Base-by-base conservation (phyloP, 768 basidiomycete genomes). In the Podaxis mareebaensis region DNA sequence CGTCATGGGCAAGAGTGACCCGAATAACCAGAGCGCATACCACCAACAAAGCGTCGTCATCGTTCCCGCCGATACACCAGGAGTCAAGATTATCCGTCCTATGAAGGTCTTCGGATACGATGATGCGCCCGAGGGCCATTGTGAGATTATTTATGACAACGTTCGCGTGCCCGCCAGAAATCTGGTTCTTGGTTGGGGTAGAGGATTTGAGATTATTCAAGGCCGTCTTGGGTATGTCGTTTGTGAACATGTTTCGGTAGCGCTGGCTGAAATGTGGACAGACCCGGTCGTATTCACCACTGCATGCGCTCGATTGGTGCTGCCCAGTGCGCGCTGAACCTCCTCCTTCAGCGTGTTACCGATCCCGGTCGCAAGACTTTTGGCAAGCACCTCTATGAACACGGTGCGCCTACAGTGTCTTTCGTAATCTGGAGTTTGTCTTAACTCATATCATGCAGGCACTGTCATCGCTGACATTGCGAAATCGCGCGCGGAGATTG, bases 191-290 rank as follows among this genome's bases (percentile, higher is more conserved):
- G 96, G 96, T 4, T 96, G 96, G 92, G 96, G 97, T 13, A 84
- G 85, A 66, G 97, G 97, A 4, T 99, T 99, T 68, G 97, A 98
- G 85, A 95, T 96, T 66, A 92, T 98, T 65, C 96, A 98, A 85
- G 95, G 95, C 48, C 92, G 96, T 66, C 88, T 98, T 58, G 96
- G 95, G 92, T 91, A 72, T 53, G 83, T 65, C 30, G 22, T 51
- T 53, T 67, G 44, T 44, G 6, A 2, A 40, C 28, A 12, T 57
- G n/a, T 17, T 49, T 53, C 40, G n/a, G 17, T 11, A 12, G 20
- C 24, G 15, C 46, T 5, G 38, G 38, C 24, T 44, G n/a, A 17
- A 36, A 53, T 49, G 24, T 6, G 40, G 40, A 22, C 65, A 94
- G 93, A 46, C 95, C 95, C 56, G 95, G 95, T n/a, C 90, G 95